Evolutionary conservation across 1,284 basidiomycete genomes (phyloP).

Genomic region (Trichosporon sp.): DNA sequence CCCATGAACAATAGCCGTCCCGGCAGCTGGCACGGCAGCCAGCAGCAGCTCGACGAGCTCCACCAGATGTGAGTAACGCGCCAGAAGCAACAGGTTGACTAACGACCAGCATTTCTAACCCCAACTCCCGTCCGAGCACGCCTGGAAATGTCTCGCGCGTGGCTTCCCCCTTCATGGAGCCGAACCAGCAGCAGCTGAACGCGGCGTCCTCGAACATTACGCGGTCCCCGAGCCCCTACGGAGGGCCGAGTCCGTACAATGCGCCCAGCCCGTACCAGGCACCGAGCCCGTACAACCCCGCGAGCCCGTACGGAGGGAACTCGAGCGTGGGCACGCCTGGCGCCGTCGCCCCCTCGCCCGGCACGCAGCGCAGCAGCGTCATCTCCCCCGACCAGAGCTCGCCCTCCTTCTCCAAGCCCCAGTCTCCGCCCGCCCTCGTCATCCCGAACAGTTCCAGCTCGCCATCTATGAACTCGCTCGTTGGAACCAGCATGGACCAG

Average conservation of each 20-base stretch:
- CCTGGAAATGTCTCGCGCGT: conserved; percentile 15
- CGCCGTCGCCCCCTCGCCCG: conserved; percentile 24
- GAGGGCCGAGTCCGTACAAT: conserved; percentile 1
- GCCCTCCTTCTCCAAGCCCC: conserved; percentile 44
- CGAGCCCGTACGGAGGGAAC: not conserved
- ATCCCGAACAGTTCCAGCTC: conserved; percentile 41
- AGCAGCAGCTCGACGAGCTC: conserved; percentile 30
- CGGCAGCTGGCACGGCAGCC: conserved; percentile 16
- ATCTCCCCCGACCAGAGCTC: conserved; percentile 20
- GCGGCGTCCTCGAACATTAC: conserved; percentile 23
- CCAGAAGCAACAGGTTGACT: not conserved
- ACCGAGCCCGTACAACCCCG: not conserved
- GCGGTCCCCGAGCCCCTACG: conserved; percentile 30
- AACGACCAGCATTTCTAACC: conserved; percentile 27
- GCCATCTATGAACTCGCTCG: conserved; percentile 28
- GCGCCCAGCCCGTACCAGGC: conserved; percentile 2
- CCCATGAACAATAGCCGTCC: conserved; percentile 12
- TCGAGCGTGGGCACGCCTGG: conserved; percentile 10
- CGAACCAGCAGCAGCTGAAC: conserved; percentile 6
- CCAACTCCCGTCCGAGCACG: conserved; percentile 24
- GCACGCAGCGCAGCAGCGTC: conserved; percentile 19
- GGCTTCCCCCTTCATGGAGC: conserved; percentile 17
- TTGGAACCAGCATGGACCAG: conserved; percentile 4
- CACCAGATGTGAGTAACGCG: conserved; percentile 38
- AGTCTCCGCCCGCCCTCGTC: conserved; percentile 47